These are phyloP conservation scores for Tanozyma kutaoensis DNA, from an alignment of 805 yeast genomes.

Conservation along the genomic window DNA sequence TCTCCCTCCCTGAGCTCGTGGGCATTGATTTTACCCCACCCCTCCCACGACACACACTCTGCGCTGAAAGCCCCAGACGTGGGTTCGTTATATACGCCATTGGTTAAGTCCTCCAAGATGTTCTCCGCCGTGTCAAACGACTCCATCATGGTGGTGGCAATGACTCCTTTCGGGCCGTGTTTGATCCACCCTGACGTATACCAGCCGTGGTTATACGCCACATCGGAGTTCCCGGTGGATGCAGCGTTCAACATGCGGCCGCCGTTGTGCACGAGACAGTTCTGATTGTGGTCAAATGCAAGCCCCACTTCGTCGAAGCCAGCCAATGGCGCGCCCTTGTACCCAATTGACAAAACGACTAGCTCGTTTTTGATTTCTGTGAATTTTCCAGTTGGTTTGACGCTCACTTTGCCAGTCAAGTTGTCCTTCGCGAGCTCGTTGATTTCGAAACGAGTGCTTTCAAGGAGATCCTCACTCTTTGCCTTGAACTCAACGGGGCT, in stretches of 20 bases:
- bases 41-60: conserved; percentile 39
- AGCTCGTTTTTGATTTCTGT: conserved; percentile 38
- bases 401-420: conserved; percentile 10
- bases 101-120: conserved; percentile 37
- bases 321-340: conserved; percentile 48
- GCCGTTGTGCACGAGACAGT: conserved; percentile 17
- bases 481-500: conserved; percentile 46
- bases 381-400: conserved; percentile 21
- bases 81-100: conserved; percentile 3
- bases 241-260: conserved; percentile 15
- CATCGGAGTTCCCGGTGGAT: conserved; percentile 5
- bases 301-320: conserved; percentile 27
- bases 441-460: conserved; percentile 33
- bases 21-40: conserved; percentile 49
- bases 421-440: conserved; percentile 30
- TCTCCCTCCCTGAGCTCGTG: conserved; percentile 40
- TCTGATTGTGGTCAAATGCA: too few relatives aligned
- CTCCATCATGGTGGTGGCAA: conserved; percentile 81
- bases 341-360: conserved; percentile 75
- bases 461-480: conserved; percentile 23
- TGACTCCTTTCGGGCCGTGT: conserved; percentile 79
- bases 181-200: conserved; percentile 89
- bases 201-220: conserved; percentile 28
- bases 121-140: conserved; percentile 63
- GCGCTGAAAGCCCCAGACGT: conserved; percentile 2